Evolutionary conservation across 2,329 filamentous ascomycete genomes (phyloP).

Genomic region (Fusarium subglutinans): DNA sequence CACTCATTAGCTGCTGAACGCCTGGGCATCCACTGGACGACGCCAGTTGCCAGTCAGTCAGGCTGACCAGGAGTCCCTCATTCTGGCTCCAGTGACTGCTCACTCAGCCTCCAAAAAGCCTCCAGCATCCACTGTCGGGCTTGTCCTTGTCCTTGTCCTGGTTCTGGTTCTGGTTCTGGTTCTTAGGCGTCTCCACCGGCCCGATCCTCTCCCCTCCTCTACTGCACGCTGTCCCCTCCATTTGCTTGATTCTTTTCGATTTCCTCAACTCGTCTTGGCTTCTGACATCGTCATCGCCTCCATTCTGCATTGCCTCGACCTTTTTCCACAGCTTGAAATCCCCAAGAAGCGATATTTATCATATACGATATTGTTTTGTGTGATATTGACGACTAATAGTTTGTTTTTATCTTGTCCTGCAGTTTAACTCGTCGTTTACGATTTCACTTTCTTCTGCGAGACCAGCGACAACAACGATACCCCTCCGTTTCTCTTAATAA

Average conservation of each 20-base stretch:
- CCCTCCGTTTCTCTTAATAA: constrained; percentile 31
- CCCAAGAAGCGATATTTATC: constrained; percentile 16
- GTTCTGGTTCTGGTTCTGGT: constrained; percentile 21
- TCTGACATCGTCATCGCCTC: constrained; percentile 39
- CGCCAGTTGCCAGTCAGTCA: constrained; percentile 34
- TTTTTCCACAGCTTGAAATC: constrained; percentile 1
- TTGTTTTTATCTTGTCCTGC: constrained; percentile 29
- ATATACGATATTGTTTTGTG: constrained; percentile 16
- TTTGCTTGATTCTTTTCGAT: constrained; percentile 39
- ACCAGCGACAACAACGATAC: constrained; percentile 36
- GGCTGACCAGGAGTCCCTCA: constrained; percentile 37
- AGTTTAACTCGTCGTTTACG: constrained; percentile 32
- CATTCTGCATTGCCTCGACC: constrained; percentile 21
- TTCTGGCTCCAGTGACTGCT: constrained; percentile 18
- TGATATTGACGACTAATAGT: constrained; percentile 39
- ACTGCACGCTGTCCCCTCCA: constrained; percentile 34
- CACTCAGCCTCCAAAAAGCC: constrained; percentile 28
- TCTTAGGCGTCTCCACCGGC: constrained; percentile 35
- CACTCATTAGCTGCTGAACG: constrained; percentile 37
- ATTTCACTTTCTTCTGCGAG: constrained; percentile 31
- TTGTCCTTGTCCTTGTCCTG: constrained; percentile 36
- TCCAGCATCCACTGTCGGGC: constrained; percentile 20
- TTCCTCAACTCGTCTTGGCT: constrained; percentile 35
- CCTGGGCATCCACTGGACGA: constrained; percentile 35
- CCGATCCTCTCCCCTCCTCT: constrained; percentile 38